Evolutionary conservation across 208 protist species (phyloP).

Genomic region (Trypanosoma rangeli): DNA sequence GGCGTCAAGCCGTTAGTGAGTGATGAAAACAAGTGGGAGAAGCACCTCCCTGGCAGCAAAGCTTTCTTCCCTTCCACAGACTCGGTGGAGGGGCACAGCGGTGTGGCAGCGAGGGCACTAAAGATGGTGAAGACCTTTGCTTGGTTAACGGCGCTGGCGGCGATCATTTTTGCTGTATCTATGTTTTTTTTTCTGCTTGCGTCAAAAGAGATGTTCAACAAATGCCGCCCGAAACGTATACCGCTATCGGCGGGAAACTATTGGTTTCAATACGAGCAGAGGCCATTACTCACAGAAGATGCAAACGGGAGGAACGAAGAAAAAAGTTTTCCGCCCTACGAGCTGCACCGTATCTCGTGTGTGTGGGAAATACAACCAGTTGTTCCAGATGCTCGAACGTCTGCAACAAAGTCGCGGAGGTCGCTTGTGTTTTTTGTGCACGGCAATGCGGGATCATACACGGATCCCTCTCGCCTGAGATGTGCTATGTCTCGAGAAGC

Average conservation of each 20-base stretch:
- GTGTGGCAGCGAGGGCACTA: not conserved
- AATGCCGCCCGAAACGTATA: not conserved
- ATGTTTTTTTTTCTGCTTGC: conserved; percentile 10
- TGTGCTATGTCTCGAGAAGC: conserved; percentile 25
- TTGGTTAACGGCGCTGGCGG: not conserved
- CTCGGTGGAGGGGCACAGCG: not conserved
- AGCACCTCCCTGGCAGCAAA: not conserved
- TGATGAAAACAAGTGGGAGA: not conserved
- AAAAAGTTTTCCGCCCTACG: not conserved
- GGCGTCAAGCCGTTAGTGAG: not conserved
- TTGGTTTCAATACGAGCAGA: conserved; percentile 8
- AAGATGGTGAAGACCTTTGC: not conserved
- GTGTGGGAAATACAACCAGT: not conserved
- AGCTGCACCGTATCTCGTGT: conserved; percentile 9
- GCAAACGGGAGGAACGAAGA: not conserved
- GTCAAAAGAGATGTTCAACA: not conserved
- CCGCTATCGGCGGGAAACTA: not conserved
- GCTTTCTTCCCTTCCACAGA: not conserved
- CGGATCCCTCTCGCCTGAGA: conserved; percentile 33
- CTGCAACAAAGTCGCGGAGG: not conserved
- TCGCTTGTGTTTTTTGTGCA: conserved; percentile 46
- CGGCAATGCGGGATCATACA: conserved; percentile 46
- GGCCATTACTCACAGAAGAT: not conserved
- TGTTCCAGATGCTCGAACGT: not conserved
- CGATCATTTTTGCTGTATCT: conserved; percentile 14